Evolutionary conservation across 1,284 basidiomycete genomes (phyloP).

Genomic region (Cutaneotrichosporon mucoides): DNA sequence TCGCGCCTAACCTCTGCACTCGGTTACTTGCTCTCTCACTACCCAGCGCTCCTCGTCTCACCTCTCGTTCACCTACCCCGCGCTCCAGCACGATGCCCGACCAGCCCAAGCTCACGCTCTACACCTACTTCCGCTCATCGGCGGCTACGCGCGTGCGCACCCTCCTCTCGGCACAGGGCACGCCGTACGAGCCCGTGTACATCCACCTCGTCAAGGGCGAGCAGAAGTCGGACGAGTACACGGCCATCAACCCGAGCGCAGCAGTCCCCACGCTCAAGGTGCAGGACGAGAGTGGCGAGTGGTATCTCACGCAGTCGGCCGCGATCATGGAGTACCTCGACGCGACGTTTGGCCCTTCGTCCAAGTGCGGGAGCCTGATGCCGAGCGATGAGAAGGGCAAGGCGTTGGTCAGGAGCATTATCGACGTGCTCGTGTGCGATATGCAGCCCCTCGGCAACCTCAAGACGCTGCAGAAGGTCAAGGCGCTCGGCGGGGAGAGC

Average conservation of each 20-base stretch:
- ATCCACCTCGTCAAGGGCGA: slow-evolving; percentile 18
- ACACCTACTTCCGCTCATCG: slow-evolving; percentile 20
- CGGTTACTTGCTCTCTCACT: no score
- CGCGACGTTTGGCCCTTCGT: slow-evolving; percentile 4
- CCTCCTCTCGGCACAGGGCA: slow-evolving; percentile 12
- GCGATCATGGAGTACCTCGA: slow-evolving; percentile 21
- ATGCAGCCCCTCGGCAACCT: slow-evolving; percentile 15
- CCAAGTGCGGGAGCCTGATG: slow-evolving; percentile 6
- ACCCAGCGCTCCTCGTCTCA: no score
- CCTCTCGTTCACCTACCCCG: no score
- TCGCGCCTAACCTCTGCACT: no score
- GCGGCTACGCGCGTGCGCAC: slow-evolving; percentile 20
- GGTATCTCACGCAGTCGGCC: slow-evolving; percentile 14
- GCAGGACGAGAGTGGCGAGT: slow-evolving; percentile 2
- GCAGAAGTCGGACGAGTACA: slow-evolving; percentile 10
- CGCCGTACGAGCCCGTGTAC: slow-evolving; percentile 5
- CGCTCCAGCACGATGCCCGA: neutral
- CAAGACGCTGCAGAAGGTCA: slow-evolving; percentile 9
- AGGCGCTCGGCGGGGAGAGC: slow-evolving; percentile 8
- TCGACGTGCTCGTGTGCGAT: slow-evolving; percentile 17
- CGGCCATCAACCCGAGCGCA: slow-evolving; percentile 9
- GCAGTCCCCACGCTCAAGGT: slow-evolving; percentile 14
- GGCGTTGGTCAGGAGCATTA: slow-evolving; percentile 9
- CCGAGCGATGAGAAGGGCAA: slow-evolving; percentile 8
- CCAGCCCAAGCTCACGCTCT: slow-evolving; percentile 12